Evolutionary conservation across 2,329 filamentous ascomycete species (phyloP).

Genomic region (Alternaria longipes): DNA sequence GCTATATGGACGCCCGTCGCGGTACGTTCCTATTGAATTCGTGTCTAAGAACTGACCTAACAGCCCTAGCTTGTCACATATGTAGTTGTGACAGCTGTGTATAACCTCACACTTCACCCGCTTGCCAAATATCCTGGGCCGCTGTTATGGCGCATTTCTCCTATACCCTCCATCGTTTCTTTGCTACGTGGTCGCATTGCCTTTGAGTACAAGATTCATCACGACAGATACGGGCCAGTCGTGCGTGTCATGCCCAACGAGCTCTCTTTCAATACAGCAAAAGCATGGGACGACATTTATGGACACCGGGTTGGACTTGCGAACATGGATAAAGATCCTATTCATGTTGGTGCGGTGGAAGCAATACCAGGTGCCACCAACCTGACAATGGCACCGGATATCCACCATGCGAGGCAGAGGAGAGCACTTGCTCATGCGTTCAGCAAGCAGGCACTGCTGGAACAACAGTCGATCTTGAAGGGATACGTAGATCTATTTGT

Average conservation of each 20-base stretch:
- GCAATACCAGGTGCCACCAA: conserved; percentile 50
- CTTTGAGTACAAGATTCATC: conserved; percentile 42
- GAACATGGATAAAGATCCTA: conserved; percentile 49
- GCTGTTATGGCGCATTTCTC: conserved; percentile 40
- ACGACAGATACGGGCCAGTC: conserved; percentile 48
- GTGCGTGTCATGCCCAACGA: conserved; percentile 48
- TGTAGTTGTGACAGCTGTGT: conserved; percentile 32
- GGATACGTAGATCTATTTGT: conserved; percentile 55
- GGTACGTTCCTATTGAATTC: conserved; percentile 21
- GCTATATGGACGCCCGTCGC: conserved; percentile 37
- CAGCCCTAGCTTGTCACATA: conserved; percentile 31
- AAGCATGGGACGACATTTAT: conserved; percentile 48
- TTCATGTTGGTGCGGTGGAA: conserved; percentile 48
- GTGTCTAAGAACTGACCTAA: conserved; percentile 10
- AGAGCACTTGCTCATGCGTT: conserved; percentile 54
- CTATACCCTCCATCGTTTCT: conserved; percentile 38
- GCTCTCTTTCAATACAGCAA: conserved; percentile 45
- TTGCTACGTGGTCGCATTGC: conserved; percentile 40
- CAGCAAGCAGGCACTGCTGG: conserved; percentile 50
- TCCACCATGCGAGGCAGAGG: conserved; percentile 51
- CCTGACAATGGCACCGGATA: conserved; percentile 50
- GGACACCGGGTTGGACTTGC: conserved; percentile 41
- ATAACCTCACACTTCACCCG: conserved; percentile 43
- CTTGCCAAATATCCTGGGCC: conserved; percentile 45
- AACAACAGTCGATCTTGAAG: conserved; percentile 53